Percentiles rank a stretch among this genome's conserved stretches.
phyloP scores from a whole-genome alignment of 225 moss, liverwort and hornwort genomes.

The Pseudoscleropodium purum region DNA sequence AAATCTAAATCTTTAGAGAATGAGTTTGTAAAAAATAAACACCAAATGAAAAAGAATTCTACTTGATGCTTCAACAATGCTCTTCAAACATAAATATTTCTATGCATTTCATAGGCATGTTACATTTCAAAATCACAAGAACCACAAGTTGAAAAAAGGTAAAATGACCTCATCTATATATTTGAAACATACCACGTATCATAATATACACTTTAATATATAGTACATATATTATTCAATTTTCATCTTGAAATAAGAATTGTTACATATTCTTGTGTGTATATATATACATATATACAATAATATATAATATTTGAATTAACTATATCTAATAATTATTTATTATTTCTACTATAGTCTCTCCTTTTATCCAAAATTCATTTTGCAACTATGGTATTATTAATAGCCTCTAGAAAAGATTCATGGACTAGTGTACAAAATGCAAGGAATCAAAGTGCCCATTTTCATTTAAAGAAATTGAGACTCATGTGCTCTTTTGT shows the following conservation, averaged over 20 bases:
- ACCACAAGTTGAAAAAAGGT: neutral
- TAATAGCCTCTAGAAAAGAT: neutral
- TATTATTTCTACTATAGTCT: neutral
- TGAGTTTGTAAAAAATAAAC: too few species aligned
- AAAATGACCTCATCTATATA: neutral
- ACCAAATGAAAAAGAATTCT: neutral
- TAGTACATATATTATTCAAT: neutral
- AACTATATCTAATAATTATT: neutral
- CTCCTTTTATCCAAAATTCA: neutral
- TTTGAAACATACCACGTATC: neutral
- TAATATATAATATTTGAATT: neutral
- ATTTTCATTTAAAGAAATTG: neutral
- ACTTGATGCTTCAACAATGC: fast-evolving
- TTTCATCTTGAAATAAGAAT: neutral
- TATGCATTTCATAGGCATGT: neutral
- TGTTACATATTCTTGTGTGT: neutral
- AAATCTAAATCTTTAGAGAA: neutral
- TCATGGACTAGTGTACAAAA: fast-evolving
- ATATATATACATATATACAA: too few species aligned
- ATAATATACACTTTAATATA: neutral
- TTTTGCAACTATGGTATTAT: neutral
- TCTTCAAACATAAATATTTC: fast-evolving
- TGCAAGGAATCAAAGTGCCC: neutral
- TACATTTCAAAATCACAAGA: neutral
- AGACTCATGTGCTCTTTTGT: neutral